phyloP scores from a whole-genome alignment of 495 filamentous ascomycete genomes.

The Hapsidospora chrysogenum region DNA sequence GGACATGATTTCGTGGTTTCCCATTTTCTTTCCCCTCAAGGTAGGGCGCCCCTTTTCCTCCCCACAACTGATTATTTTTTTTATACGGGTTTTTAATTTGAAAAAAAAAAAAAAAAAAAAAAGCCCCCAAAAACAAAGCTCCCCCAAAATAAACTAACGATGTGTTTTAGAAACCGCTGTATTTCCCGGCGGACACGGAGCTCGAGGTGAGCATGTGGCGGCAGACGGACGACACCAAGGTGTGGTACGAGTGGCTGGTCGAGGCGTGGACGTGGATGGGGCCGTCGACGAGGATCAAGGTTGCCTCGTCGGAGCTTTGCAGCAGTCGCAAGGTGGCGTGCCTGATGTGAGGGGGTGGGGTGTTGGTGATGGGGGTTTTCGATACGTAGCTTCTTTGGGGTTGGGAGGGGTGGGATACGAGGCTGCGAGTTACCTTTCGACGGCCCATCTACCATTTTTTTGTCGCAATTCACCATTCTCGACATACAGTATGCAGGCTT shows the following conservation, averaged over 20 bases:
- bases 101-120: background rate
- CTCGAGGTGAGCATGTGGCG: constrained; percentile 87
- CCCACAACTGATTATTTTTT: too few species aligned
- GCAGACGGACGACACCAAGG: constrained; percentile 83
- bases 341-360: constrained; percentile 48
- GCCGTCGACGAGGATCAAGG: constrained; percentile 47
- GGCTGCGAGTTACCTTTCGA: too few species aligned
- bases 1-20: constrained; percentile 97
- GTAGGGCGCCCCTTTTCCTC: constrained; percentile 26
- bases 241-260: constrained; percentile 98
- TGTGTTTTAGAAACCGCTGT: constrained; percentile 74
- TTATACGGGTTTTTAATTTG: background rate
- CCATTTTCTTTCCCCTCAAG: constrained; percentile 94
- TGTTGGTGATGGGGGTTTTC: too few species aligned
- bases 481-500: too few species aligned
- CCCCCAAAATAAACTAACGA: too few species aligned
- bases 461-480: too few species aligned
- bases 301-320: constrained; percentile 71
- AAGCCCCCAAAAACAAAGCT: too few species aligned
- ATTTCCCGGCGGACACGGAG: constrained; percentile 69
- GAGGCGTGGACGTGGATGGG: constrained; percentile 55
- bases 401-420: too few species aligned
- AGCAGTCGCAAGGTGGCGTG: constrained; percentile 84
- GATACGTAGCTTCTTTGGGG: too few species aligned
- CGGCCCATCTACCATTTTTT: too few species aligned